Conservation (phyloP, 2,329 filamentous ascomycete species). For the Meredithiella fracta region DNA sequence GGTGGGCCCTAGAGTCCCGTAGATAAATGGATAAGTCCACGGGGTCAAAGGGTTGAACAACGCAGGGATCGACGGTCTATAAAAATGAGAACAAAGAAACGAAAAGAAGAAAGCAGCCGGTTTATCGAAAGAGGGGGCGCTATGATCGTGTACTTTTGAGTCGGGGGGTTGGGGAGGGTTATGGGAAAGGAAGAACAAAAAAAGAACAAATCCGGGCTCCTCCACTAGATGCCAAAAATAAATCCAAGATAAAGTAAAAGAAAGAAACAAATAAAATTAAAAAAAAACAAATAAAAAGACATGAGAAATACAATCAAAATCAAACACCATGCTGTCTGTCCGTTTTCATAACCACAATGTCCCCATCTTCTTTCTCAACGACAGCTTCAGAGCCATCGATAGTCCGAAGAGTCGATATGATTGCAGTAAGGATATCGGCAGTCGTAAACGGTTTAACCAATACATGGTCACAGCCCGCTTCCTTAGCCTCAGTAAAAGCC, state of each 20-base stretch:
- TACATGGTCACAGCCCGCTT: conserved; percentile 43
- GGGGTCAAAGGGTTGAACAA: no score
- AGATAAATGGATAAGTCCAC: no score
- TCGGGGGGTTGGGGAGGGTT: not conserved
- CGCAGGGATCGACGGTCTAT: no score
- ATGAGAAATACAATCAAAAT: not conserved
- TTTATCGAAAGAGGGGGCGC: not conserved
- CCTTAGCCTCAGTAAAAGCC: conserved; percentile 36
- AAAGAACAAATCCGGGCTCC: not conserved
- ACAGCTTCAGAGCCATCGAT: conserved; percentile 17
- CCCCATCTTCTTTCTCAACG: conserved; percentile 3
- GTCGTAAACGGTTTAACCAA: conserved; percentile 58
- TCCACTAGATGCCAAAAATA: not conserved
- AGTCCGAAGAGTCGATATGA: conserved; percentile 31
- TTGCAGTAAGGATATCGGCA: conserved; percentile 42
- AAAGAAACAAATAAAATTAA: conserved; percentile 5
- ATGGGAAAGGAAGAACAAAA: not conserved
- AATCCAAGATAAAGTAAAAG: not conserved
- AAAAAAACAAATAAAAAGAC: conserved; percentile 3
- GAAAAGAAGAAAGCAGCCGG: not conserved
- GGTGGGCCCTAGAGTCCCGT: no score
- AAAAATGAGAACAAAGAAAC: not conserved
- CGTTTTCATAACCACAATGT: not conserved
- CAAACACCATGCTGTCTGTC: conserved; percentile 4
- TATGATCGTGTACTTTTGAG: not conserved